Conservation (phyloP, 306 rosid species). For the Malus sieversii region DNA sequence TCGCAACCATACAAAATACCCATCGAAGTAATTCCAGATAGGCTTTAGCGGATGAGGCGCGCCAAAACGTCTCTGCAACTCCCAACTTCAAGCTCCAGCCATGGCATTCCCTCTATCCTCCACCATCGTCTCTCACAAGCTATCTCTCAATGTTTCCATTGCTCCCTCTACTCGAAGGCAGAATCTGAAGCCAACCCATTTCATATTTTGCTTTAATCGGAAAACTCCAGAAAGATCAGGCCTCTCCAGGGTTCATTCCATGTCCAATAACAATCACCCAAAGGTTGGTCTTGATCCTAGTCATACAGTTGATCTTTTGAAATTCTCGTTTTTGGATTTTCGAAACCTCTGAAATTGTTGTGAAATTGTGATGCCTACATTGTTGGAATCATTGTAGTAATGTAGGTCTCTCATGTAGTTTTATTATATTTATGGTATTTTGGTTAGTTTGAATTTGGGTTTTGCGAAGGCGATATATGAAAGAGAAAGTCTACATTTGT, state of each 20-base stretch:
- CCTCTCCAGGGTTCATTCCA: constrained; percentile 27
- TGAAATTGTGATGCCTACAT: not conserved
- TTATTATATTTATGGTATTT: not conserved
- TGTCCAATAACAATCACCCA: constrained; percentile 18
- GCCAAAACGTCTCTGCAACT: constrained; percentile 35
- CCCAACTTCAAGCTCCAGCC: constrained; percentile 11
- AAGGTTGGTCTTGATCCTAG: constrained; percentile 28
- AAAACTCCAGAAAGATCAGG: constrained; percentile 12
- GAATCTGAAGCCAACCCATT: constrained; percentile 9
- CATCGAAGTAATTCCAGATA: constrained; percentile 19
- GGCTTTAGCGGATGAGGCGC: constrained; percentile 42
- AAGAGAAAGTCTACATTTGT: not conserved
- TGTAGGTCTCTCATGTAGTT: not conserved
- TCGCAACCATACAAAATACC: constrained; percentile 1
- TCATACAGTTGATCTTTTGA: not conserved
- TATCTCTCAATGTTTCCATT: constrained; percentile 21
- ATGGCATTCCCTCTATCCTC: constrained; percentile 63
- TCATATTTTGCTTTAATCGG: constrained; percentile 18
- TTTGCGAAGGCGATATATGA: not conserved
- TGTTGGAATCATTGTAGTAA: not conserved
- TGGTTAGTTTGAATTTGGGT: not conserved
- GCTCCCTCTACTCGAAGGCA: constrained; percentile 5
- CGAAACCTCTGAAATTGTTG: not conserved
- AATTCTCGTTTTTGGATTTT: not conserved
- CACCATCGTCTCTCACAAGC: constrained; percentile 31